Percentiles rank a stretch among this genome's conserved stretches.
These are phyloP conservation scores for Fraxinus velutina DNA, from an alignment of 305 asterid species.

Conservation along the genomic window DNA sequence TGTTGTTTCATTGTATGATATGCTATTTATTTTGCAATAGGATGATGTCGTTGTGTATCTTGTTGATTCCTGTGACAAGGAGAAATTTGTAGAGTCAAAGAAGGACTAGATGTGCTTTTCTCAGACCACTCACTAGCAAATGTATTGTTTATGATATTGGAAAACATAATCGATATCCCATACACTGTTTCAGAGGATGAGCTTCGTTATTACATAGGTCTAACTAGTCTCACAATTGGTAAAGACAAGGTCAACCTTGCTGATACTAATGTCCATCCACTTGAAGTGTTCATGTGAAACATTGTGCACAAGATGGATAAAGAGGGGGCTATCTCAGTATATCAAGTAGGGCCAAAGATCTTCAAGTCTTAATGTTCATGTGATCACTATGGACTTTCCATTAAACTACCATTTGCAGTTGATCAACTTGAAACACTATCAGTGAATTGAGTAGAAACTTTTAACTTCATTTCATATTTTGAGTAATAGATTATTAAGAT, in stretches of 20 bases:
- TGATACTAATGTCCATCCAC: slow-evolving; percentile 33
- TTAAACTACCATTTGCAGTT: background rate
- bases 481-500: background rate
- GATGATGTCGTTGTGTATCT: background rate
- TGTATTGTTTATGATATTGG: background rate
- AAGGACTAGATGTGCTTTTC: slow-evolving; percentile 38
- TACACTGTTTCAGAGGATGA: slow-evolving; percentile 44
- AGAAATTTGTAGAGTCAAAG: slow-evolving; percentile 42
- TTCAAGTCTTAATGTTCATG: background rate
- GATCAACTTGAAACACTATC: background rate
- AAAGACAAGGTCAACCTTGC: slow-evolving; percentile 40
- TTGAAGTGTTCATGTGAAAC: slow-evolving; percentile 49
- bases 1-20: no score
- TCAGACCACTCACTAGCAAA: background rate
- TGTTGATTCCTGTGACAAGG: slow-evolving; percentile 43
- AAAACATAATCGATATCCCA: background rate
- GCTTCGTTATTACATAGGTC: slow-evolving; percentile 34
- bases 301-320: slow-evolving; percentile 48
- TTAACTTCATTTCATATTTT: background rate
- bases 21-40: no score
- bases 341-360: no score
- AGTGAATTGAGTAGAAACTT: background rate
- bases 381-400: no score
- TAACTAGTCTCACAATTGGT: slow-evolving; percentile 30
- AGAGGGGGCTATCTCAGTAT: slow-evolving; percentile 29